Base-by-base conservation (phyloP, 2,329 filamentous ascomycete species). In the Fusarium cyanostomum region DNA sequence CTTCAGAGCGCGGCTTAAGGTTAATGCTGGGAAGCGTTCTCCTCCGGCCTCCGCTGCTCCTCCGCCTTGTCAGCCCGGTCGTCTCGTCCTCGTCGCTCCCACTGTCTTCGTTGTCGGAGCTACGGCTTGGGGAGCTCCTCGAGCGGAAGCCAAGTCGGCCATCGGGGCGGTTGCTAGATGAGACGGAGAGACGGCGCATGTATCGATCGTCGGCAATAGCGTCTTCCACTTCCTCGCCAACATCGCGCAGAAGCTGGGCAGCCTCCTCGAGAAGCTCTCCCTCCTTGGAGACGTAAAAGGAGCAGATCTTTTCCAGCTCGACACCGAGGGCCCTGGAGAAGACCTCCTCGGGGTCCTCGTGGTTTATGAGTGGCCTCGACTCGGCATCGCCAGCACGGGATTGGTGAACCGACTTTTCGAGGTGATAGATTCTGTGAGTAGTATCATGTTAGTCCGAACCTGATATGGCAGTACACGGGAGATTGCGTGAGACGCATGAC, bases 261-360 rank as follows among this genome's bases (percentile, higher is more conserved):
- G 94, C 87, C 74, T 97, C 94, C 49, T 89, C 88, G 59, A 90
- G 87, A 12, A 99, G 88, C 75, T 98, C 94, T 21, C 87, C 82
- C 77, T 99, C 94, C 77, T 99, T 99, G 60, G 92, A 79, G 62
- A 89, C 85, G 77, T 95, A 98, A 76, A 99, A 99, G 1, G 90
- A 91, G 71, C 87, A 91, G 60, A 99, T 92, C 82, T 98, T 98
- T 73, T 98, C 94, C 46, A 99, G 81, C 76, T 99, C 95, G 37
- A 90, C 85, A 72, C 96, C 92, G 15, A 99, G 85, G 35, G 93
- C 89, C 64, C 88, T 88, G 65, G 85, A 84, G 75, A 99, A 99
- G 57, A 94, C 84, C 34, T 86, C 84, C 74, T 98, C 94, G 12
- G 93, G 90, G 57, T 96, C 90, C 56, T 86, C 85, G 52, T 84